A percentile compares a stretch with the other conserved stretches of the same genome.
These are phyloP conservation scores for Fusarium lateritium DNA, from an alignment of 2,329 filamentous ascomycete species.

Conservation along the genomic window DNA sequence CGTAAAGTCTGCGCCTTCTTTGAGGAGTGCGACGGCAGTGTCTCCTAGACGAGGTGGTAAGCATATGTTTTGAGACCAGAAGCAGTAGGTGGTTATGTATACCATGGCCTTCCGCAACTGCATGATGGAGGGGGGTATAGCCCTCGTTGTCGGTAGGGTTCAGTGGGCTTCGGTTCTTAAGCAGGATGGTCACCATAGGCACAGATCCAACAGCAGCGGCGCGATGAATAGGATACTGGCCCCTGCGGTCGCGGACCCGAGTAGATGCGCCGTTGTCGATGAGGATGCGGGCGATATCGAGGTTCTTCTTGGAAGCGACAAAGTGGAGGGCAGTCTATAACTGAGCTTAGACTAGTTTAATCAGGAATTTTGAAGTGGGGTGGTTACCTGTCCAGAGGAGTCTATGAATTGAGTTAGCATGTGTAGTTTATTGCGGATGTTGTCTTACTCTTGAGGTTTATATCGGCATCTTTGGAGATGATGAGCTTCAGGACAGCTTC, in stretches of 20 bases:
- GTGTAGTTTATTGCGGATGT: background rate
- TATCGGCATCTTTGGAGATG: slow-evolving; percentile 77
- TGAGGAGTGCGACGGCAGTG: slow-evolving; percentile 85
- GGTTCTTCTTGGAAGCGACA: slow-evolving; percentile 88
- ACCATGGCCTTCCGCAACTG: slow-evolving; percentile 82
- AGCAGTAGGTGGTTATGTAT: slow-evolving; percentile 34
- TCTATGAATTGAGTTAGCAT: slow-evolving; percentile 60
- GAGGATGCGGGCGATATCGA: slow-evolving; percentile 85
- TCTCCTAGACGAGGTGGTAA: slow-evolving; percentile 68
- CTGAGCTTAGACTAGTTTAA: background rate
- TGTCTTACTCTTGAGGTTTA: slow-evolving; percentile 77
- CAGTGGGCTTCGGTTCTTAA: slow-evolving; percentile 83
- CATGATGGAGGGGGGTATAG: slow-evolving; percentile 91
- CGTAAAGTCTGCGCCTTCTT: slow-evolving; percentile 85
- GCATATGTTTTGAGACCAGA: background rate
- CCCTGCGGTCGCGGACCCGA: slow-evolving; percentile 84
- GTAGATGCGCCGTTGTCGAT: slow-evolving; percentile 82
- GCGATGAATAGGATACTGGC: slow-evolving; percentile 92
- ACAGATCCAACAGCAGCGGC: slow-evolving; percentile 91
- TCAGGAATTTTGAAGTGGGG: background rate
- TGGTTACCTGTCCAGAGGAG: slow-evolving; percentile 72
- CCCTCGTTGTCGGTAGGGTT: slow-evolving; percentile 88
- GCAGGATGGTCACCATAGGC: slow-evolving; percentile 86
- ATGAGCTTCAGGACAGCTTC: slow-evolving; percentile 78
- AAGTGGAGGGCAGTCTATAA: slow-evolving; percentile 89